Percentiles rank a stretch among this genome's conserved stretches.
Conservation (phyloP, 177 flowering plant genomes). For the Vitis hybrid region DNA sequence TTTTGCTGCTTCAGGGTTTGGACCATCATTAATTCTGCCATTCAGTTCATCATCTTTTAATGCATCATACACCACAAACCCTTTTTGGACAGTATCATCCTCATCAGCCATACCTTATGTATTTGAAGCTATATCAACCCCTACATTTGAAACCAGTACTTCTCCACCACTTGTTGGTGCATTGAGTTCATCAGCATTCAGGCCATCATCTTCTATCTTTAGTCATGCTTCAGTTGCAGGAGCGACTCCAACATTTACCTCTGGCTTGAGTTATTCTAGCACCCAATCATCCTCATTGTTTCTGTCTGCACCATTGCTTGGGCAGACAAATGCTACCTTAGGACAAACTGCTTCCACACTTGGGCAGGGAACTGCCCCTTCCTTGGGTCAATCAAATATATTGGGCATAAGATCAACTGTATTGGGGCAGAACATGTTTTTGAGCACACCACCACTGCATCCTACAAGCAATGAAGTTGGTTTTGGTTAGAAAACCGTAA, state of each 20-base stretch:
- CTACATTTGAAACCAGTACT: slow-evolving; percentile 27
- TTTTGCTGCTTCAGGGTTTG: slow-evolving; percentile 49
- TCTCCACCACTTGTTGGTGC: slow-evolving; percentile 27
- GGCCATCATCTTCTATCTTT: slow-evolving; percentile 49
- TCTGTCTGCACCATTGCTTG: slow-evolving; percentile 55
- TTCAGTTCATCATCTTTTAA: slow-evolving; percentile 63
- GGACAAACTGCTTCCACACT: slow-evolving; percentile 54
- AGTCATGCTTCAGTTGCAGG: slow-evolving; percentile 46
- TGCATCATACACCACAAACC: slow-evolving; percentile 41
- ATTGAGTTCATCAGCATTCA: slow-evolving; percentile 31
- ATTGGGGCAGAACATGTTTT: slow-evolving; percentile 48
- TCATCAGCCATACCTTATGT: slow-evolving; percentile 37
- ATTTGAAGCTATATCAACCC: slow-evolving; percentile 22
- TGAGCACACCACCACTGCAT: slow-evolving; percentile 46
- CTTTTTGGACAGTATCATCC: slow-evolving; percentile 41
- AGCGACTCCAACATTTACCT: slow-evolving; percentile 38
- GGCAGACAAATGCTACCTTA: slow-evolving; percentile 53
- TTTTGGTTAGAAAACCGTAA: slow-evolving; percentile 55
- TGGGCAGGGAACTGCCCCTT: slow-evolving; percentile 43
- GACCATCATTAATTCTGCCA: slow-evolving; percentile 42
- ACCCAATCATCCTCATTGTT: slow-evolving; percentile 66
- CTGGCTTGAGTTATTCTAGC: slow-evolving; percentile 43
- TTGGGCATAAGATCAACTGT: slow-evolving; percentile 54
- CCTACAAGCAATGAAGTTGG: slow-evolving; percentile 32
- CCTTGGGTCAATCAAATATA: slow-evolving; percentile 47